These are phyloP conservation scores for Cutaneotrichosporon curvatum DNA, from an alignment of 1,284 basidiomycete species.

Conservation along the genomic window DNA sequence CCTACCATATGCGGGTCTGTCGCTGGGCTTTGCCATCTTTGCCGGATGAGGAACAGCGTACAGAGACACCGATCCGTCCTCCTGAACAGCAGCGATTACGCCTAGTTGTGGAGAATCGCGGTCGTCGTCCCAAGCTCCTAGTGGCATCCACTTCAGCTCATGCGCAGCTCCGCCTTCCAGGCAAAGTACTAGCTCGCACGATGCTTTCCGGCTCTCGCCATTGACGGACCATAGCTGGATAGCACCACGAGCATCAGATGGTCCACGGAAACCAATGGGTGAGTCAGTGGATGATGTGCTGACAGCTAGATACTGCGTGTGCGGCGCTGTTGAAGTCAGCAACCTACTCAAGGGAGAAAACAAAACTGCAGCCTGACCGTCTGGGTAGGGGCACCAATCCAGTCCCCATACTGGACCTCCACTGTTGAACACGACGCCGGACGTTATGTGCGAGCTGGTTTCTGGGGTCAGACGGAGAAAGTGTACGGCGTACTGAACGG, in stretches of 20 bases:
- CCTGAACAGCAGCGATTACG: constrained; percentile 69
- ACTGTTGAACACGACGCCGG: constrained; percentile 54
- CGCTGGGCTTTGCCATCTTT: too few relatives aligned
- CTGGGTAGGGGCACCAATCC: constrained; percentile 80
- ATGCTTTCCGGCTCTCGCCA: not conserved
- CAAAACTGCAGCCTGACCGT: constrained; percentile 47
- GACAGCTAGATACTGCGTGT: constrained; percentile 73
- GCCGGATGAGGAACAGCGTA: constrained; percentile 68
- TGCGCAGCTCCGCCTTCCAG: constrained; percentile 65
- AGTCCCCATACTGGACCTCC: constrained; percentile 79
- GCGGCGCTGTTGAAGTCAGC: constrained; percentile 49
- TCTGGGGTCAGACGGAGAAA: constrained; percentile 4
- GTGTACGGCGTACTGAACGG: not conserved
- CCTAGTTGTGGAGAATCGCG: constrained; percentile 60
- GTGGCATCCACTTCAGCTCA: constrained; percentile 80
- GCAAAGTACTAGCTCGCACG: constrained; percentile 52
- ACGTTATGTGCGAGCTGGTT: not conserved
- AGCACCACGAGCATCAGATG: constrained; percentile 15
- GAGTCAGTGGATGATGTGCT: constrained; percentile 55
- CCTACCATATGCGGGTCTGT: constrained; percentile 27
- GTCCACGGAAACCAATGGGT: constrained; percentile 22
- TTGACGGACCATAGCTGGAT: constrained; percentile 47
- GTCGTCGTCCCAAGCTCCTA: constrained; percentile 61
- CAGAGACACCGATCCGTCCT: constrained; percentile 70
- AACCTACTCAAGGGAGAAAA: not conserved